Base-by-base conservation (phyloP, 179 eudicot genomes). In the Beta macrorhiza region DNA sequence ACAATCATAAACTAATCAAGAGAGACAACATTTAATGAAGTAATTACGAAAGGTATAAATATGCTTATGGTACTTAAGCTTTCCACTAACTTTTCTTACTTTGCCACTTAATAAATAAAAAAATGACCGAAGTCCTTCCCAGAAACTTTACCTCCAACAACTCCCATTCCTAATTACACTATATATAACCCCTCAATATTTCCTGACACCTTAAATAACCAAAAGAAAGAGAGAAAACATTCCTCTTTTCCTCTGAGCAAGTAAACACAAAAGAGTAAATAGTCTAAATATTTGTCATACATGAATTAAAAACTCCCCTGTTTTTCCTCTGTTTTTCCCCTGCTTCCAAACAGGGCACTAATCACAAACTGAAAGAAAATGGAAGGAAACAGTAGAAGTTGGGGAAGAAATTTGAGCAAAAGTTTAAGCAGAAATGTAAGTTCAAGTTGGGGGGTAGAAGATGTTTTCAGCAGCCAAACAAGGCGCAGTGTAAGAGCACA, bases 391-490 rank as follows among this genome's bases (percentile, higher is more conserved):
- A 80, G 82, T 10, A 52, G 85, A 61, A 83, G 85, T 11, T 82
- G 85, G 85, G 85, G 87, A 5, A 79, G 85, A 14, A 85, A 32
- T 7, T 65, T 85, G n/a, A 85, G 87, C 45, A 72, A 77, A 49
- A 85, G 71, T 49, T 45, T 81, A 7, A 81, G 83, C 37, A 57
- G 77, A 19, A 75, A 57, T 16, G 15, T 82, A 47, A 81, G 74
- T 56, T 74, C 87, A 37, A 67, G 87, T 11, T 87, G 84, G 84
- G 81, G 86, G 0, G 84, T 77, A 0, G 89, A 87, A 29, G 89
- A 87, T 62, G 89, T 82, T 0, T 87, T 87, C 55, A 22, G 85
- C 0, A 82, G 83, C 71, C 85, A 82, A 75, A 49, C 82, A 17
- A 52, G 87, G 69, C 55, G 84, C 4, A 86, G 87, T 49, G 69